Base-by-base conservation (phyloP, 441 rosid genomes). In the Pelargonium australe region DNA sequence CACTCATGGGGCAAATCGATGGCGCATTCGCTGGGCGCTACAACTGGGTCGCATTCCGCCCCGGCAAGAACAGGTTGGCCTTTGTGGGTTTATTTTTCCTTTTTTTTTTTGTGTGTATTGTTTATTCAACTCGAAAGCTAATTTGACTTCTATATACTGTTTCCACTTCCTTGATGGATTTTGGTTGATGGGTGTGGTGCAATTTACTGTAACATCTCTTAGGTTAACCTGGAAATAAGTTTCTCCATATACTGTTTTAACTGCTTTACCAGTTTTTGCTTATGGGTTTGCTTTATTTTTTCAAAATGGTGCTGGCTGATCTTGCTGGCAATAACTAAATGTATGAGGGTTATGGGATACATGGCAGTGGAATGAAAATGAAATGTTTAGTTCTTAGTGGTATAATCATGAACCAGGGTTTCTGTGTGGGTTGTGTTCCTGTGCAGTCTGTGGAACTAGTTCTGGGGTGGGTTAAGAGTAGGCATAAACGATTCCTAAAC, bases 11-110 rank as follows among this genome's bases (percentile, higher is more conserved):
- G 55, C 95, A 81, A 78, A 83, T 89, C 75, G 89, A 85, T 53
- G 72, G 62, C 61, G 84, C 74, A 5, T 85, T 85, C 63, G 68
- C 75, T 7, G 89, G 85, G 6, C 88, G 91, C 51, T 89, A 87
- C 78, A 75, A 77, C 57, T 89, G 90, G 90, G 75, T 82, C 34
- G 73, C 83, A 37, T 85, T 86, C 63, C 90, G 89, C 58, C 79
- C 85, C 3, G 91, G 91, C 68, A 87, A 83, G 78, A 81, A 16
- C 85, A 81, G 89, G 90, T 89, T 70, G 67, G 80, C 70, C 58
- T 73, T 78, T 74, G 12, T 25, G 9, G 8, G 47, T 53, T 0
- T 9, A 0, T 20, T 20, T 20, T 20, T 20, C 1, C 1, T 55
- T 17, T 63, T 55, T 37, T 1, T 25, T 6, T 0, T n/a, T 34